Evolutionary conservation across 257 asterid genomes (phyloP).

Genomic region (Craterostigma plantagineum): DNA sequence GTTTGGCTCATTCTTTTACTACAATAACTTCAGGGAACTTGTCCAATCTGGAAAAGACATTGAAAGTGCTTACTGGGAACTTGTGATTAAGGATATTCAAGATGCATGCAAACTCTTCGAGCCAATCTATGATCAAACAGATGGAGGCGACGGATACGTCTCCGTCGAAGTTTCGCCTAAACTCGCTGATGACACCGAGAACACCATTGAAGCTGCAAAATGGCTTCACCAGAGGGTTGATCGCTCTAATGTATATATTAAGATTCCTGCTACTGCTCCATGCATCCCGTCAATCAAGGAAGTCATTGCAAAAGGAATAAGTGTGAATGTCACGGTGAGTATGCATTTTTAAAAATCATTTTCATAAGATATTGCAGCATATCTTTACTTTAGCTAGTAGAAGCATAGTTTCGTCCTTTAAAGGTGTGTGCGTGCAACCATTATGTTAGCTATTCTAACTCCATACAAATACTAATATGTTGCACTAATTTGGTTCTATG

Average conservation of each 20-base stretch:
- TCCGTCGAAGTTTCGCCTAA: conserved; percentile 98
- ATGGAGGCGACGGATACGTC: conserved; percentile 91
- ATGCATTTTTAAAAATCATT: conserved; percentile 3
- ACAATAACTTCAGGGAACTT: conserved; percentile 52
- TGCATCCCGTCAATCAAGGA: conserved; percentile 95
- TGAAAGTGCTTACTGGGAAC: conserved; percentile 92
- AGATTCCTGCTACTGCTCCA: conserved; percentile 96
- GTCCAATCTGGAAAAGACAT: conserved; percentile 86
- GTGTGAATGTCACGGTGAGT: conserved; percentile 92
- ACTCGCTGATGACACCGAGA: conserved; percentile 90
- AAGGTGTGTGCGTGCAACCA: background rate
- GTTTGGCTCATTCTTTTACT: background rate
- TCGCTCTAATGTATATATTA: conserved; percentile 79
- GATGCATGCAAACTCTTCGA: conserved; percentile 98
- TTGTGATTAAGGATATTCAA: conserved; percentile 95
- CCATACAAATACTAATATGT: conserved; percentile 8
- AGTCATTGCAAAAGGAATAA: conserved; percentile 82
- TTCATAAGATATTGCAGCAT: background rate
- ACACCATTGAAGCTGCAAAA: conserved; percentile 82
- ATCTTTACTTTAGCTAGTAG: too few relatives aligned
- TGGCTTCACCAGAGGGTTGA: conserved; percentile 87
- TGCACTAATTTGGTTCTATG: conserved; percentile 11
- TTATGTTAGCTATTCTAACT: background rate
- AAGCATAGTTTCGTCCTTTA: too few relatives aligned
- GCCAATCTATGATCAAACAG: conserved; percentile 68